These are phyloP conservation scores for Trichoderma aggressivum DNA, from an alignment of 2,329 filamentous ascomycete species.

Conservation along the genomic window DNA sequence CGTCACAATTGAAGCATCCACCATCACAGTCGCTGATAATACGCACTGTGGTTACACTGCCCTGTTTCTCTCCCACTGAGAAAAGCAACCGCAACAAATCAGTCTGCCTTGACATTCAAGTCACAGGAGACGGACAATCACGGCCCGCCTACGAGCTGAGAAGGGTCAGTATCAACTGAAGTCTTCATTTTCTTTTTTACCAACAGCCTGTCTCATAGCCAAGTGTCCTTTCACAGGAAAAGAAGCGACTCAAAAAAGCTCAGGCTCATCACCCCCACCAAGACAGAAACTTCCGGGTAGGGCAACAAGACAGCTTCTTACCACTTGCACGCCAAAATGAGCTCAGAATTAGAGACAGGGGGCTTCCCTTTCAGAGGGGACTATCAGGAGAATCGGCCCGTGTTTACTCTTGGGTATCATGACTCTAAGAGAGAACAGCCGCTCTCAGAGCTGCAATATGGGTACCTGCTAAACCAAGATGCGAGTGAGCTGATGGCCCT, in stretches of 20 bases:
- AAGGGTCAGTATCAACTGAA: neutral
- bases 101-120: neutral
- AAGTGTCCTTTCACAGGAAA: neutral
- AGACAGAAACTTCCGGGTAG: neutral
- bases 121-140: neutral
- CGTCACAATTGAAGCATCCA: neutral
- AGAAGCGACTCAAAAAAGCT: neutral
- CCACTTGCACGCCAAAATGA: neutral
- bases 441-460: slow-evolving; percentile 62
- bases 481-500: slow-evolving; percentile 45
- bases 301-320: neutral
- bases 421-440: slow-evolving; percentile 60
- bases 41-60: slow-evolving; percentile 16
- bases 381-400: slow-evolving; percentile 29
- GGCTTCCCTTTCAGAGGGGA: slow-evolving; percentile 4
- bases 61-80: slow-evolving; percentile 2
- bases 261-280: neutral
- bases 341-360: slow-evolving; percentile 1
- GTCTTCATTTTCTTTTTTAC: neutral
- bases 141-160: neutral
- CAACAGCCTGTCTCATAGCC: neutral
- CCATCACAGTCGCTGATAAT: neutral
- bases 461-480: slow-evolving; percentile 64
- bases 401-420: slow-evolving; percentile 71
- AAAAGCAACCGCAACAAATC: neutral